Base-by-base conservation (phyloP, 1,139 yeast genomes). In the Yamadazyma friedrichii region DNA sequence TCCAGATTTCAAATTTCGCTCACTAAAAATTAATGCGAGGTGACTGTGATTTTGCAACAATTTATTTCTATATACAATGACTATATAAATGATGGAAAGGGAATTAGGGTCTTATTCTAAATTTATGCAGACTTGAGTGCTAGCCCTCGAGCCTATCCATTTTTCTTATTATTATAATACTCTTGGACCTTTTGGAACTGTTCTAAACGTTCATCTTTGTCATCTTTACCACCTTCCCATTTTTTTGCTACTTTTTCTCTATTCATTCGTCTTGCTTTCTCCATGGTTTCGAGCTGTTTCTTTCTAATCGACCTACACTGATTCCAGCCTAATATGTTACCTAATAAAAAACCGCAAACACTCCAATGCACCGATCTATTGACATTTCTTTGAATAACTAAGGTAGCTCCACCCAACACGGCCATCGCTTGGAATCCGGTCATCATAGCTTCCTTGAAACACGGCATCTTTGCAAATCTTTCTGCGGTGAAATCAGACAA, bases 311-410 rank as follows among this genome's bases (percentile, higher is more conserved):
- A 75, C 45, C 96, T 72, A 59, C 98, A 91, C 61, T 88, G 95
- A 60, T 91, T 96, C 96, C 96, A 91, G 1, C 95, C 88, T 29
- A 87, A 82, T 1, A 86, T 73, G 39, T 88, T 82, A 1, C 96
- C 97, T 29, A 88, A 61, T 46, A 87, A 64, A 50, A 89, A 79
- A 3, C 95, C 95, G 35, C 88, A 86, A 39, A 87, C 73, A 5
- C 84, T 83, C 96, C 97, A 91, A 59, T 89, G 87, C 26, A 80
- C 67, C 1, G 94, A 81, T 47, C 76, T 74, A 6, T 67, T 57
- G 1, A 83, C 70, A 31, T 82, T 77, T 52, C 84, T 81, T 51
- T 85, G 87, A 41, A 85, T 79, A 30, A 83, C 56, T 45, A 84
- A 80, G 41, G 91, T 79, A 30, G 88, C 86, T 0, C 83, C 76